These are phyloP conservation scores for Teratosphaeriaceae sp. DNA, from an alignment of 2,329 filamentous ascomycete genomes.

Conservation along the genomic window DNA sequence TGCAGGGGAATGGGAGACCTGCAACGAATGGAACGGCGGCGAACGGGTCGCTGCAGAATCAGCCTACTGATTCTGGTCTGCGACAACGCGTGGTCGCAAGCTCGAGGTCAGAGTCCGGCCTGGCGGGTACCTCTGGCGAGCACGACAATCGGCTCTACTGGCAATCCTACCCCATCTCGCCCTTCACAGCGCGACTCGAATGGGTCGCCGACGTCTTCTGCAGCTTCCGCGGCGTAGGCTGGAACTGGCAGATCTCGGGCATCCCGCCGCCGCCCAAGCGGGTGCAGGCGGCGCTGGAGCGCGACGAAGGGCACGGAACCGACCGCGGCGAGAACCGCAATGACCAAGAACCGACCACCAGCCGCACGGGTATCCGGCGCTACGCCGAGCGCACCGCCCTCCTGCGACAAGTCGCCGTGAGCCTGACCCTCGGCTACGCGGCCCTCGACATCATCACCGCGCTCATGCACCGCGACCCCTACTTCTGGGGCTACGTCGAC, in stretches of 20 bases:
- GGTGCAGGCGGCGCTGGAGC: conserved; percentile 34
- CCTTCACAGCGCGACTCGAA: conserved; percentile 48
- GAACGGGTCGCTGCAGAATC: neutral
- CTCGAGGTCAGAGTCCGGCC: neutral
- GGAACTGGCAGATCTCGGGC: conserved; percentile 51
- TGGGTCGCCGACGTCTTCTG: conserved; percentile 53
- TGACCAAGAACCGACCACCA: conserved; percentile 5
- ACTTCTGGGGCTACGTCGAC: conserved; percentile 53
- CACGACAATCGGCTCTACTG: conserved; percentile 33
- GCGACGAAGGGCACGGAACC: conserved; percentile 21
- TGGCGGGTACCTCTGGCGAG: neutral
- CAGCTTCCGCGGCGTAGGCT: conserved; percentile 54
- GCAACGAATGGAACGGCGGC: neutral
- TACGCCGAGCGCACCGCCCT: conserved; percentile 31
- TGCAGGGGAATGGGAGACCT: neutral
- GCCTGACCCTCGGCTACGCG: conserved; percentile 54
- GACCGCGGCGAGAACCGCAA: conserved; percentile 8
- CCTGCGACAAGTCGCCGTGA: conserved; percentile 28
- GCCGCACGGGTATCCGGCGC: conserved; percentile 31
- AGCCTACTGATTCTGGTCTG: neutral
- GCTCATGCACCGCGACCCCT: conserved; percentile 67
- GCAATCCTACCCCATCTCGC: conserved; percentile 45
- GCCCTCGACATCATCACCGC: conserved; percentile 64
- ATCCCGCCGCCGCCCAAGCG: conserved; percentile 39
- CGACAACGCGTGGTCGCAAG: neutral